These are phyloP conservation scores for Boletus reticuloceps DNA, from an alignment of 768 basidiomycete genomes.

Conservation along the genomic window DNA sequence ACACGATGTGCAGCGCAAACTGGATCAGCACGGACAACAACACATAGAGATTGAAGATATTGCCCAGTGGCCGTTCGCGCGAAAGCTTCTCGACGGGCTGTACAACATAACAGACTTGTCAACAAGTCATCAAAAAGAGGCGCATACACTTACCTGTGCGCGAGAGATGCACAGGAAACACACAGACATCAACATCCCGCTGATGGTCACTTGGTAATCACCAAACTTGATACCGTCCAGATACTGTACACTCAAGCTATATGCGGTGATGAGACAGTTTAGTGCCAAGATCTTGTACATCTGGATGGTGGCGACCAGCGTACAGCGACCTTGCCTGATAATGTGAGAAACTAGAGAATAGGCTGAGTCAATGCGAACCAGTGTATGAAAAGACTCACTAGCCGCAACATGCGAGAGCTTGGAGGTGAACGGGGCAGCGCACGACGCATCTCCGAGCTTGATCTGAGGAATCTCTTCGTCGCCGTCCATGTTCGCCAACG, in stretches of 20 bases:
- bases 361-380: neutral
- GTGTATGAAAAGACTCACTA: conserved; percentile 51
- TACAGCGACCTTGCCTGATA: conserved; percentile 97
- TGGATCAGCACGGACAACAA: conserved; percentile 88
- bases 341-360: conserved; percentile 81
- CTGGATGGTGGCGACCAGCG: conserved; percentile 96
- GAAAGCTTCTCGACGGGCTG: conserved; percentile 97
- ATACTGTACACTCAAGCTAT: conserved; percentile 95
- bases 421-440: conserved; percentile 97
- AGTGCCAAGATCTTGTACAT: conserved; percentile 99
- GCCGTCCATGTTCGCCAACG: conserved; percentile 89
- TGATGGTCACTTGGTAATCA: conserved; percentile 97
- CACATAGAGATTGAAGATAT: conserved; percentile 97
- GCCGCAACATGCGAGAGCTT: conserved; percentile 97
- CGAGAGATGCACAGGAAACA: conserved; percentile 98
- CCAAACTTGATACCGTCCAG: conserved; percentile 99
- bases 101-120: conserved; percentile 37
- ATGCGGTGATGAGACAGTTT: conserved; percentile 98
- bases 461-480: conserved; percentile 97
- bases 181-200: conserved; percentile 90
- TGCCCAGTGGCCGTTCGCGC: conserved; percentile 87
- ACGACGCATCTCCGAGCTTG: conserved; percentile 98
- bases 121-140: neutral
- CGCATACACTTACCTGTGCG: conserved; percentile 67
- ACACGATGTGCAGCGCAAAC: conserved; percentile 89